These are phyloP conservation scores for Fusarium fujikuroi DNA, from an alignment of 2,329 filamentous ascomycete species.

Conservation along the genomic window DNA sequence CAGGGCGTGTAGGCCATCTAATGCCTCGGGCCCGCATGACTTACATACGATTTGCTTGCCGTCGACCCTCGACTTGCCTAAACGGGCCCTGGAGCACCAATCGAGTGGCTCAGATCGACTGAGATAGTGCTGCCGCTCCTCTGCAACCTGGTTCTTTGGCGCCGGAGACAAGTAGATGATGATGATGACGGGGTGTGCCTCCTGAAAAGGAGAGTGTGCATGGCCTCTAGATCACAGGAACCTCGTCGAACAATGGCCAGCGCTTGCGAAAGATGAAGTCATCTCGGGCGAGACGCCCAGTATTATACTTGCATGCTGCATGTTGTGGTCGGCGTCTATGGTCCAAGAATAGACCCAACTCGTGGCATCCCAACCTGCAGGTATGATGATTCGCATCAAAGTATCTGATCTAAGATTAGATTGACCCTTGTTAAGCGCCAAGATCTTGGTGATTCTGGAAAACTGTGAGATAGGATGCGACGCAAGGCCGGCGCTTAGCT, in stretches of 20 bases:
- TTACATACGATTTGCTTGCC: conserved; percentile 17
- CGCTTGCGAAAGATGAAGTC: conserved; percentile 20
- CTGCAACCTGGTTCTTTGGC: conserved; percentile 25
- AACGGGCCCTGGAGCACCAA: conserved; percentile 29
- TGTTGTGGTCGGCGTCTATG: conserved; percentile 30
- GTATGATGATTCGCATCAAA: conserved; percentile 22
- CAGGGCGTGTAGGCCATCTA: conserved; percentile 21
- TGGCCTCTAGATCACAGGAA: conserved; percentile 29
- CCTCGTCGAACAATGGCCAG: conserved; percentile 16
- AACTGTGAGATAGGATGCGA: conserved; percentile 21
- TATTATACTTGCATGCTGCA: conserved; percentile 20
- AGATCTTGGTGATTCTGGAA: conserved; percentile 32
- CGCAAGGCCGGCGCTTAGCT: conserved; percentile 41
- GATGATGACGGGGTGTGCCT: conserved; percentile 12
- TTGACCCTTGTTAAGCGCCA: conserved; percentile 23
- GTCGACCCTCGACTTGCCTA: conserved; percentile 23
- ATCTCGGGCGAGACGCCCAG: conserved; percentile 36
- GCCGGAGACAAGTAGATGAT: conserved; percentile 13
- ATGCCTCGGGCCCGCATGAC: conserved; percentile 13
- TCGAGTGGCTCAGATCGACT: conserved; percentile 26
- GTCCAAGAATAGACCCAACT: conserved; percentile 8
- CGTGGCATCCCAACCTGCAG: conserved; percentile 7
- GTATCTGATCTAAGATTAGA: conserved; percentile 28
- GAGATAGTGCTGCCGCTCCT: conserved; percentile 30
- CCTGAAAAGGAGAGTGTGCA: conserved; percentile 18